phyloP scores from a whole-genome alignment of 805 yeast species.

The Metschnikowia corniflorae region DNA sequence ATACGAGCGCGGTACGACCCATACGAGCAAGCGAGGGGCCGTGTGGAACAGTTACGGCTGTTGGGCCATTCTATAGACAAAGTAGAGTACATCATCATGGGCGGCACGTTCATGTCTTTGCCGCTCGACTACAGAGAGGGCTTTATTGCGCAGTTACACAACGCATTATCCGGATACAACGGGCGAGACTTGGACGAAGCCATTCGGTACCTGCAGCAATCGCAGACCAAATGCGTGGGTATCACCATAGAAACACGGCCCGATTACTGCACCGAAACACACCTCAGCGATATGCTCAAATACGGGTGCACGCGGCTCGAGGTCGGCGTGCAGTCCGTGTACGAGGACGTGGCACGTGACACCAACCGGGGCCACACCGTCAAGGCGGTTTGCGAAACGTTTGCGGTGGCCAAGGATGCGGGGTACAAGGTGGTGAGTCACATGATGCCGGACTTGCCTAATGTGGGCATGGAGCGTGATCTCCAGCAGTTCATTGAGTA shows the following conservation, averaged over 20 bases:
- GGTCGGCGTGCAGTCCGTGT: constrained; percentile 94
- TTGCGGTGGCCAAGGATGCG: constrained; percentile 94
- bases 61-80: constrained; percentile 96
- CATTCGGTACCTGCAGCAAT: constrained; percentile 84
- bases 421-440: constrained; percentile 97
- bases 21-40: constrained; percentile 96
- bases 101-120: constrained; percentile 96
- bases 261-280: constrained; percentile 95
- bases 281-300: constrained; percentile 88
- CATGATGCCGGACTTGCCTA: constrained; percentile 99
- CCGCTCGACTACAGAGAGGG: constrained; percentile 86
- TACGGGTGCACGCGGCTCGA: constrained; percentile 97
- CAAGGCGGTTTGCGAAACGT: constrained; percentile 91
- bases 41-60: constrained; percentile 92
- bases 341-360: constrained; percentile 97
- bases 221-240: constrained; percentile 95
- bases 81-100: constrained; percentile 97
- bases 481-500: constrained; percentile 93
- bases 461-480: constrained; percentile 98
- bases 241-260: constrained; percentile 98
- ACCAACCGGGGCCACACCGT: constrained; percentile 98
- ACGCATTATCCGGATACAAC: constrained; percentile 90
- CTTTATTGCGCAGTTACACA: constrained; percentile 86
- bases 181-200: constrained; percentile 89
- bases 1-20: constrained; percentile 98